phyloP scores from a whole-genome alignment of 2,329 filamentous ascomycete genomes.

The Rachicladosporium sp. region DNA sequence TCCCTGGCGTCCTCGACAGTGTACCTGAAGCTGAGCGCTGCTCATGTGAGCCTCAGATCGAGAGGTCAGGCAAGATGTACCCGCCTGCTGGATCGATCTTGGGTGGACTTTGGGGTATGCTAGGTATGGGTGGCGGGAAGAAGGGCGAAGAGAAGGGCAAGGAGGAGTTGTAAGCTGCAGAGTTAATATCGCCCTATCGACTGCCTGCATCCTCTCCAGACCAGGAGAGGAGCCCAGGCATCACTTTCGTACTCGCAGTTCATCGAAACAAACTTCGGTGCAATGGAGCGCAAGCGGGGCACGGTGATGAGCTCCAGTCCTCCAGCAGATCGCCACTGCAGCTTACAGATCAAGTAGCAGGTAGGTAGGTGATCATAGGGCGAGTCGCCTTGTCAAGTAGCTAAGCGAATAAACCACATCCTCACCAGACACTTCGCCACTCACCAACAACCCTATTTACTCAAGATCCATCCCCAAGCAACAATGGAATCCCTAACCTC shows the following conservation, averaged over 20 bases:
- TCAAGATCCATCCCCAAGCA: neutral
- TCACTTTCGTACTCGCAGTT: no score
- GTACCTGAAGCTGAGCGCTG: slow-evolving; percentile 47
- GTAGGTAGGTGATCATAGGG: no score
- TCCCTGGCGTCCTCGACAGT: slow-evolving; percentile 47
- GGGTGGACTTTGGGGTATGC: neutral
- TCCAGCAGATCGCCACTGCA: no score
- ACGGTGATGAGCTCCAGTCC: no score
- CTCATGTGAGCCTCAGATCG: slow-evolving; percentile 47
- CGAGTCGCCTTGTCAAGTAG: no score
- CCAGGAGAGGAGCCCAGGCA: no score
- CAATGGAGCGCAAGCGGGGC: no score
- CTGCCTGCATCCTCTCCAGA: no score
- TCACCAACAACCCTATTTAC: neutral
- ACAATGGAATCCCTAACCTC: slow-evolving; percentile 21
- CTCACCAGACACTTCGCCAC: no score
- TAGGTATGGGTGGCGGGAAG: slow-evolving; percentile 4
- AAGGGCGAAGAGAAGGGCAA: slow-evolving; percentile 2
- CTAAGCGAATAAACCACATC: no score
- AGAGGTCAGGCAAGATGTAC: slow-evolving; percentile 45
- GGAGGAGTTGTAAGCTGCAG: slow-evolving; percentile 2
- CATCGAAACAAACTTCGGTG: no score
- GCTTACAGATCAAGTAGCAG: no score
- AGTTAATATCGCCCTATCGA: neutral
- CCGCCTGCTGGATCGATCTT: slow-evolving; percentile 28